Evolutionary conservation across 148 eudicot species (phyloP), one percentile per base, ranked within the genome.

Genomic region (Fagopyrum esculentum): DNA sequence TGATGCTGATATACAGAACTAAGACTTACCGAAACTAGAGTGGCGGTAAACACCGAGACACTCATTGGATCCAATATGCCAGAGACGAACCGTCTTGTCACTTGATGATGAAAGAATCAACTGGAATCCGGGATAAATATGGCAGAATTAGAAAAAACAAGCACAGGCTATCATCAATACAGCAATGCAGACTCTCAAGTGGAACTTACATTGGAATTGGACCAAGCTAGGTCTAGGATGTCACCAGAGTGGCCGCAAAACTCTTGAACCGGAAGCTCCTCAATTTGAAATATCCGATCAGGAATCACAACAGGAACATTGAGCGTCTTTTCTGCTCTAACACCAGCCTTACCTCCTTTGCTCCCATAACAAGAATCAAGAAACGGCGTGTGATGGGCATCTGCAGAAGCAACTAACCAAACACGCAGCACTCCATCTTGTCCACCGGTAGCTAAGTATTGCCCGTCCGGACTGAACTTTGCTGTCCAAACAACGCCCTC

Each of bases 391-490:
- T 66, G 46, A 64, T 9, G 70, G 17, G 17, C 6, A 40, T 64
- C 45, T 13, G 47, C 15, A 1, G 16, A 66, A 40, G 47, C 16
- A 40, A 66, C 47, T 1, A 6, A 6, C 98, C 99, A 95, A 3
- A 95, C 83, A 71, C 97, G 91, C 19, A 95, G 89, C 40, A 86
- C 60, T 19, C 92, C 87, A 78, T 95, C 96, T 75, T 90, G 89
- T 26, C 97, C 96, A 35, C 88, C 92, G 82, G 90, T 92, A 4
- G 97, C 99, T 61, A 95, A 73, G 76, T 82, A 84, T 75, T 78
- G 82, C 5, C 94, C 94, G 79, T 92, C 92, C 51, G 83, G 94
- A 82, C 99, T 95, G 83, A 95, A 95, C 79, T 90, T 92, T 87
- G 92, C 87, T 1, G 93, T 83, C 69, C 84, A 81, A 61, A 95